These are phyloP conservation scores for Leptographium wingfieldii DNA, from an alignment of 2,329 filamentous ascomycete species.

Conservation along the genomic window DNA sequence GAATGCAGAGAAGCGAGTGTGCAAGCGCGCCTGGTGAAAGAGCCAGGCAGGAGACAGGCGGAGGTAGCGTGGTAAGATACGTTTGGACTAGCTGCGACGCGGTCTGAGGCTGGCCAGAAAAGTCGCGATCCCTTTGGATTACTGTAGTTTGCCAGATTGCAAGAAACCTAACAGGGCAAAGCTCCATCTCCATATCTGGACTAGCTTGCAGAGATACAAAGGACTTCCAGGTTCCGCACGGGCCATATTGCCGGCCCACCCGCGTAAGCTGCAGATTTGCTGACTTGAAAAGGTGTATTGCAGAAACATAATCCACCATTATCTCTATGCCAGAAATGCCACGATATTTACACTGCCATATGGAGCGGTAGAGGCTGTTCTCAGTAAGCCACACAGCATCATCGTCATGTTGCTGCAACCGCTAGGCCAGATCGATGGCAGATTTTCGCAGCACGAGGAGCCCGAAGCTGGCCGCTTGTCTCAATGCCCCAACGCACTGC, in stretches of 20 bases:
- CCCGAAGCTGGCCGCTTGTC: not conserved
- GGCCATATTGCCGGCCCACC: not conserved
- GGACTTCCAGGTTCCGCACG: not conserved
- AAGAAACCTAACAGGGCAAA: not conserved
- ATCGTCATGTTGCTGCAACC: not conserved
- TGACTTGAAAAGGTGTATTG: too few relatives aligned
- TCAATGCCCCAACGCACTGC: not conserved
- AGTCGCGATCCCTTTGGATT: not conserved
- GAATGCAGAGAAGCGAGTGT: too few relatives aligned
- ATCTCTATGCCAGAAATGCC: not conserved
- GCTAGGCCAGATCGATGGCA: not conserved
- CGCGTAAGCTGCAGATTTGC: not conserved
- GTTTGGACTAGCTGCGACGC: not conserved
- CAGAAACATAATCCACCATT: not conserved
- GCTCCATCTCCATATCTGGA: not conserved
- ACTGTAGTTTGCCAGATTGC: slow-evolving; percentile 7
- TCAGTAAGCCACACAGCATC: not conserved
- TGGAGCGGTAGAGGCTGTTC: too few relatives aligned
- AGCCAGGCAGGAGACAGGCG: not conserved
- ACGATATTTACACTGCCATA: not conserved
- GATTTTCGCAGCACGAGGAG: not conserved
- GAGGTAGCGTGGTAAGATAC: not conserved
- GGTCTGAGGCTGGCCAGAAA: not conserved
- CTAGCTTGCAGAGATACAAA: not conserved
- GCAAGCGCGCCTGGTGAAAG: not conserved